Evolutionary conservation across 495 filamentous ascomycete genomes (phyloP), one percentile per base, ranked within the genome.

Genomic region (Annulohypoxylon maeteangense): DNA sequence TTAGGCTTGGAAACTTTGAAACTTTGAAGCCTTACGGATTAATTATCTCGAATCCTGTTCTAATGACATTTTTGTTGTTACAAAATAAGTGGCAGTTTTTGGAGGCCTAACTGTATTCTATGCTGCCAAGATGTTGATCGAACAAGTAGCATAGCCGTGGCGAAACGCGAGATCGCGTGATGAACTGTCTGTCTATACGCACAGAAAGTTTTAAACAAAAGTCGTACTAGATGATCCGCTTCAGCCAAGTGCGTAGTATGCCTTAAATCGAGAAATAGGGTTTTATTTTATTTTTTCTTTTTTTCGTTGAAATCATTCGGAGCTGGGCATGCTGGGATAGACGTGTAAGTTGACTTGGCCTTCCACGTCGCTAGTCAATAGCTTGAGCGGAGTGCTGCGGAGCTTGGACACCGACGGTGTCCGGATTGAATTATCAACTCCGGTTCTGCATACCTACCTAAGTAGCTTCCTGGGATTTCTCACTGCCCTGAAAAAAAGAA

Each of bases 301-400:
- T n/a, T n/a, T n/a, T n/a, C n/a, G n/a, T n/a, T 23, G 20, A 50
- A 27, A 16, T 40, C 14, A 12, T 65, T 45, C 47, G 22, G 20
- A 62, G 38, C 29, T 66, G 42, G 62, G 38, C 32, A 4, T 23
- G 4, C 32, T 56, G 18, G 47, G 34, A 47, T 65, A 36, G 11
- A 22, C 42, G 40, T 51, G 36, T 61, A 54, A 34, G 44, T 54
- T 11, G 65, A 23, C 65, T 62, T 61, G 56, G 65, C 50, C 27
- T 29, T 29, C 22, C 29, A 40, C 51, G 23, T 58, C 53, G 38
- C 47, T 40, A 22, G n/a, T 36, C n/a, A 20, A 36, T 29, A 51
- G 11, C 12, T 29, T 23, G 47, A 51, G 23, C 47, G 11, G 23
- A 31, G 16, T 29, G n/a, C n/a, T n/a, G n/a, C n/a, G n/a, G n/a